A percentile compares a stretch with the other conserved stretches of the same genome.
Evolutionary conservation across 305 asterid genomes (phyloP).

Genomic region (Andrographis paniculata): DNA sequence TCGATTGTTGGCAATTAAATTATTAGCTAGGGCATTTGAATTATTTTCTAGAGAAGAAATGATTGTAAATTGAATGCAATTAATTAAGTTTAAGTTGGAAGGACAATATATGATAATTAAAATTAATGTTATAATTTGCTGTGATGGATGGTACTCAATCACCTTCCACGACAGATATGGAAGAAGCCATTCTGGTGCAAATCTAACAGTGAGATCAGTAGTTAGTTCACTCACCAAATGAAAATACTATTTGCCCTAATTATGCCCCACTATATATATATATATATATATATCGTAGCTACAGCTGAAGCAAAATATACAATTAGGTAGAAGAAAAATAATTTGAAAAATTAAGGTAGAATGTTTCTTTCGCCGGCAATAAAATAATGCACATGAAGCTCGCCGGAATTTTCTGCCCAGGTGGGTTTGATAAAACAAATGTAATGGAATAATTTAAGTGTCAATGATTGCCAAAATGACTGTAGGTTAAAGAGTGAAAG

Average conservation of each 20-base stretch:
- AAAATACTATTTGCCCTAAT: conserved; percentile 29
- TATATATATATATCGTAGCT: no score
- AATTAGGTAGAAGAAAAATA: conserved; percentile 19
- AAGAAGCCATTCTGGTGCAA: conserved; percentile 15
- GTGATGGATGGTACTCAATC: conserved; percentile 19
- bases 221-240: conserved; percentile 29
- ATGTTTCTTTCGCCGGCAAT: conserved; percentile 33
- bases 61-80: no score
- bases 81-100: no score
- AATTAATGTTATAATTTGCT: no score
- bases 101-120: no score
- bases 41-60: no score
- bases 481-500: conserved; percentile 10
- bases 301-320: conserved; percentile 10
- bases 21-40: no score
- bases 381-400: conserved; percentile 20
- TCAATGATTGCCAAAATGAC: conserved; percentile 34
- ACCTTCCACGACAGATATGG: conserved; percentile 24
- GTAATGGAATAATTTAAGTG: conserved; percentile 25
- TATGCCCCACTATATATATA: conserved; percentile 31
- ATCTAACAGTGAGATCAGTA: conserved; percentile 16
- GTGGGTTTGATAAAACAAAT: conserved; percentile 15
- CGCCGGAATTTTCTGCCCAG: conserved; percentile 28
- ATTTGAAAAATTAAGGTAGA: conserved; percentile 23
- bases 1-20: no score